Conservation (phyloP, 148 eudicot species). For the Rhododendron mucronatum region DNA sequence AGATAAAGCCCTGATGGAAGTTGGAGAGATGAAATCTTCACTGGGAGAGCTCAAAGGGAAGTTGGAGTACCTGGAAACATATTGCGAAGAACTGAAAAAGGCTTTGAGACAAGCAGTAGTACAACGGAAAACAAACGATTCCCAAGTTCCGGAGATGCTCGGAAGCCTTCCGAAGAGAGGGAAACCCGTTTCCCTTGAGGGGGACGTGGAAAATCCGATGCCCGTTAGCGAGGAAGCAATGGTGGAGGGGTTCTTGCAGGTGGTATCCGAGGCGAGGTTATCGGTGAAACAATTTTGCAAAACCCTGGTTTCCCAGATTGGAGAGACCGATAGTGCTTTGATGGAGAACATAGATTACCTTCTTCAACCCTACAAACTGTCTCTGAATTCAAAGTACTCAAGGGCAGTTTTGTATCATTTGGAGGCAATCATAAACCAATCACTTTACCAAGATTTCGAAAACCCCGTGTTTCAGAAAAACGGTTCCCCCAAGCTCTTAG, state of each 20-base stretch:
- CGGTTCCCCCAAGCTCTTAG: slow-evolving; percentile 66
- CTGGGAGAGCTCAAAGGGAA: slow-evolving; percentile 65
- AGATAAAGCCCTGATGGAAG: slow-evolving; percentile 66
- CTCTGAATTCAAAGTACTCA: slow-evolving; percentile 54
- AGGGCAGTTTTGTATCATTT: slow-evolving; percentile 64
- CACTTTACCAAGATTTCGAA: slow-evolving; percentile 80
- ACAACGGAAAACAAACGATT: slow-evolving; percentile 17
- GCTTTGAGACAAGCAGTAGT: slow-evolving; percentile 51
- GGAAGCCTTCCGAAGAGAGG: slow-evolving; percentile 25
- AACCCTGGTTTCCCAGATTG: slow-evolving; percentile 53
- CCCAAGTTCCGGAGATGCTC: slow-evolving; percentile 15
- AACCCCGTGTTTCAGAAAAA: slow-evolving; percentile 73
- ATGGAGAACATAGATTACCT: slow-evolving; percentile 48
- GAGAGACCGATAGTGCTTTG: slow-evolving; percentile 53
- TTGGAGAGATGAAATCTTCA: slow-evolving; percentile 68
- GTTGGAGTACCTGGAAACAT: slow-evolving; percentile 57
- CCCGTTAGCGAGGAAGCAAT: slow-evolving; percentile 75
- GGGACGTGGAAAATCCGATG: slow-evolving; percentile 32
- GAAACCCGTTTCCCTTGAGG: slow-evolving; percentile 21
- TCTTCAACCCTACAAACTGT: slow-evolving; percentile 67
- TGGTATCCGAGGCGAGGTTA: slow-evolving; percentile 78
- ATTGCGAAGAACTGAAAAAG: slow-evolving; percentile 77
- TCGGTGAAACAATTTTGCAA: slow-evolving; percentile 87
- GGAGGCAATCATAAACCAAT: slow-evolving; percentile 78
- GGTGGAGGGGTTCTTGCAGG: slow-evolving; percentile 91